phyloP scores from a whole-genome alignment of 441 rosid genomes.

The Dalechampia spathulata region DNA sequence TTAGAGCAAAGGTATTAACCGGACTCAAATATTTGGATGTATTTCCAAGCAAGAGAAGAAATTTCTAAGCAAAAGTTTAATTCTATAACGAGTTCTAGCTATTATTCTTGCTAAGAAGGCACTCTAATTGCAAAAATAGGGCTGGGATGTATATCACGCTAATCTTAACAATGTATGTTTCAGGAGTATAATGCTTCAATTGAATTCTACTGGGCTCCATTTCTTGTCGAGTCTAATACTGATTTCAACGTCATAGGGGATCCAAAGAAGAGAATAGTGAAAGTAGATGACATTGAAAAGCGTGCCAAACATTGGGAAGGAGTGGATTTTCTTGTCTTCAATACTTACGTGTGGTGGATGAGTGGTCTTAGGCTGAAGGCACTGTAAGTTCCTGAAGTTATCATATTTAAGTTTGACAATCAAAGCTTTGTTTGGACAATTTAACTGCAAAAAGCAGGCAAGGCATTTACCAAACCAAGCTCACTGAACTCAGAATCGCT shows the following conservation, averaged over 20 bases:
- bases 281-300: conserved; percentile 63
- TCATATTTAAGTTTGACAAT: not conserved
- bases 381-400: conserved; percentile 27
- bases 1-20: conserved; percentile 60
- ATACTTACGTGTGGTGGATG: conserved; percentile 97
- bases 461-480: not conserved
- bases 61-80: not conserved
- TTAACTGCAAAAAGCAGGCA: not conserved
- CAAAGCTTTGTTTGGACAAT: not conserved
- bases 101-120: not conserved
- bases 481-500: no score
- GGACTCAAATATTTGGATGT: not conserved
- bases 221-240: conserved; percentile 64
- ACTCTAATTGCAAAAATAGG: not conserved
- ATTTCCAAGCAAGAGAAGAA: not conserved
- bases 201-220: conserved; percentile 90
- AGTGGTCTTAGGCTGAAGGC: conserved; percentile 56
- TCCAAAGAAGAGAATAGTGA: conserved; percentile 60
- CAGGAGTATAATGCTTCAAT: conserved; percentile 69
- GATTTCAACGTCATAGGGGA: conserved; percentile 46
- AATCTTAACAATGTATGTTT: not conserved
- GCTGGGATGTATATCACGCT: not conserved
- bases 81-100: not conserved
- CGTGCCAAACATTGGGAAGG: conserved; percentile 67
- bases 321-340: conserved; percentile 71